These are phyloP conservation scores for Isabelozyma gotoi DNA, from an alignment of 805 yeast genomes.

Conservation along the genomic window DNA sequence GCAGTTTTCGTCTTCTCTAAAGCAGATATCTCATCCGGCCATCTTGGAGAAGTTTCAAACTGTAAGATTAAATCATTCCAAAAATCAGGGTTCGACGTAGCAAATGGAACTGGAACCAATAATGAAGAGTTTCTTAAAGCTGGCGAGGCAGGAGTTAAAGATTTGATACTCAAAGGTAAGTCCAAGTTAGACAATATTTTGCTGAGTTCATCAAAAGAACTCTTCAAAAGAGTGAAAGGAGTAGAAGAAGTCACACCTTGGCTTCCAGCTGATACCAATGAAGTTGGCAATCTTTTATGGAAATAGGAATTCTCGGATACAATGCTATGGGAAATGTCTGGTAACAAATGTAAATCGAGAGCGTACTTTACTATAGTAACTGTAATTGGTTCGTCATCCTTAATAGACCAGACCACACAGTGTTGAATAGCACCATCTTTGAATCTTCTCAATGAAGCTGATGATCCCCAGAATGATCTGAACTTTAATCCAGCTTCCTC, in stretches of 20 bases:
- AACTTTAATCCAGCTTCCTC: constrained; percentile 60
- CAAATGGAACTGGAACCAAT: constrained; percentile 80
- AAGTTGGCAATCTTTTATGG: constrained; percentile 54
- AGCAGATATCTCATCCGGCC: constrained; percentile 93
- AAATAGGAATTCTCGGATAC: constrained; percentile 43
- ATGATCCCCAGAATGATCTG: constrained; percentile 85
- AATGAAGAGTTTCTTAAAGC: constrained; percentile 74
- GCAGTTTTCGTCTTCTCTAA: constrained; percentile 91
- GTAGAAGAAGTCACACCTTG: constrained; percentile 45
- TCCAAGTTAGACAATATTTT: constrained; percentile 47
- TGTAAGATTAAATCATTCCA: constrained; percentile 80
- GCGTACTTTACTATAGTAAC: constrained; percentile 63
- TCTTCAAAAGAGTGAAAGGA: constrained; percentile 29
- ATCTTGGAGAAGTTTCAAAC: constrained; percentile 83
- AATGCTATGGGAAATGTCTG: constrained; percentile 36
- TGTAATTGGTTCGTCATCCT: constrained; percentile 58
- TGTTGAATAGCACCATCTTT: constrained; percentile 89
- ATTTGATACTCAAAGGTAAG: constrained; percentile 69
- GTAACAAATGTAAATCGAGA: constrained; percentile 61
- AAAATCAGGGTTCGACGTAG: constrained; percentile 70
- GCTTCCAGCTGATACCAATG: constrained; percentile 58
- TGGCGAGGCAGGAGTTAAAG: constrained; percentile 73
- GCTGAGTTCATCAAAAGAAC: constrained; percentile 50
- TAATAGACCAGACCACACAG: constrained; percentile 81
- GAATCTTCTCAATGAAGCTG: constrained; percentile 83